Percentiles rank a stretch among this genome's conserved stretches.
Conservation (phyloP, 257 asterid species). For the Galeopsis tetrahit region DNA sequence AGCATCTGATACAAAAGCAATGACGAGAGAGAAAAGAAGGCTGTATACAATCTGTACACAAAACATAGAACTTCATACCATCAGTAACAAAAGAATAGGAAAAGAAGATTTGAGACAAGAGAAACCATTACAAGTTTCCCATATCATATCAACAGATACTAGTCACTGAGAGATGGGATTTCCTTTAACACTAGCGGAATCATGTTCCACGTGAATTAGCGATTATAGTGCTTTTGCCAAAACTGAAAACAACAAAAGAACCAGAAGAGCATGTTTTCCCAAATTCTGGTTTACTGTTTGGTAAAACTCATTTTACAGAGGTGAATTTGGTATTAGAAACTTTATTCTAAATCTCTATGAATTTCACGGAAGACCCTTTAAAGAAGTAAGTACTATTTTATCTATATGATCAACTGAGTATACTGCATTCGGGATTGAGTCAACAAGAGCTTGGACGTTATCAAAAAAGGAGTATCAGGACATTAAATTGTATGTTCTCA, state of each 20-base stretch:
- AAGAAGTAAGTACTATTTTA: neutral
- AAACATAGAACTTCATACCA: conserved; percentile 25
- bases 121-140: conserved; percentile 19
- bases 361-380: neutral
- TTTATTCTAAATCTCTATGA: neutral
- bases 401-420: neutral
- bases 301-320: conserved; percentile 14
- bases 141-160: conserved; percentile 12
- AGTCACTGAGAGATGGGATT: conserved; percentile 7
- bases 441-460: conserved; percentile 10
- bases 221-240: conserved; percentile 5
- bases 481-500: conserved; percentile 18
- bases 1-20: conserved; percentile 90
- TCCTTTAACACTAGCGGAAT: conserved; percentile 6
- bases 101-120: conserved; percentile 11
- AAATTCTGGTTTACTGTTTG: neutral
- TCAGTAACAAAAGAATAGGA: conserved; percentile 19
- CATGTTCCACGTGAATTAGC: conserved; percentile 16
- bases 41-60: conserved; percentile 80
- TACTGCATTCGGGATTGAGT: conserved; percentile 23
- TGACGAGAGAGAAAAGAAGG: conserved; percentile 87
- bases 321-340: conserved; percentile 8
- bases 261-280: neutral
- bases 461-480: conserved; percentile 3
- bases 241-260: conserved; percentile 5